A percentile compares a stretch with the other conserved stretches of the same genome.
phyloP scores from a whole-genome alignment of 2,329 filamentous ascomycete genomes.

The Aspergillus fijiensis region DNA sequence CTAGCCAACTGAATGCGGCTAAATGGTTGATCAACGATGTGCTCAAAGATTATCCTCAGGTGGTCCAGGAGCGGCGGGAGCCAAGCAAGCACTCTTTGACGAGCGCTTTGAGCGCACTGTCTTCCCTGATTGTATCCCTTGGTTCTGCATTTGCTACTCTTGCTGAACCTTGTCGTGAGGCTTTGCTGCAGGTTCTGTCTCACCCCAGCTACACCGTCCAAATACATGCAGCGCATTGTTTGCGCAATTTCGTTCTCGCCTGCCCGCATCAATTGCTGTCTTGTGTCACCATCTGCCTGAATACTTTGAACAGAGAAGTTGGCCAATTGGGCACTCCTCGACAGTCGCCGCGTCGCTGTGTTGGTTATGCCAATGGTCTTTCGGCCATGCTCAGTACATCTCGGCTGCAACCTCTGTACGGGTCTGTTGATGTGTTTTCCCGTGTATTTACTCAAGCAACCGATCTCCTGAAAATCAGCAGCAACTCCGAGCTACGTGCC shows the following conservation, averaged over 20 bases:
- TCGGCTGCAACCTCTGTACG: constrained; percentile 82
- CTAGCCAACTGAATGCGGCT: constrained; percentile 79
- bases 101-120: constrained; percentile 73
- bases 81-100: constrained; percentile 84
- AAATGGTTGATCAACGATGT: constrained; percentile 81
- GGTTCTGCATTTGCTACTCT: constrained; percentile 79
- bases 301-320: constrained; percentile 85
- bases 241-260: constrained; percentile 83
- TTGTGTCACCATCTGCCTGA: constrained; percentile 93
- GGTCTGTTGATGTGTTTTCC: constrained; percentile 93
- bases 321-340: constrained; percentile 71
- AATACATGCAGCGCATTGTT: constrained; percentile 79
- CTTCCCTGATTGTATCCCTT: constrained; percentile 73
- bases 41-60: constrained; percentile 91
- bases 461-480: constrained; percentile 85
- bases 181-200: constrained; percentile 82
- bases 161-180: constrained; percentile 81
- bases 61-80: constrained; percentile 80
- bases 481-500: constrained; percentile 83
- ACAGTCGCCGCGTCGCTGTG: constrained; percentile 77
- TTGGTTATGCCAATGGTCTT: constrained; percentile 88
- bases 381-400: constrained; percentile 89
- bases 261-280: constrained; percentile 90
- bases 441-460: constrained; percentile 88
- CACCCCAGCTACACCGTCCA: constrained; percentile 97